Base-by-base conservation (phyloP, 148 eudicot genomes). In the Drosera capensis region DNA sequence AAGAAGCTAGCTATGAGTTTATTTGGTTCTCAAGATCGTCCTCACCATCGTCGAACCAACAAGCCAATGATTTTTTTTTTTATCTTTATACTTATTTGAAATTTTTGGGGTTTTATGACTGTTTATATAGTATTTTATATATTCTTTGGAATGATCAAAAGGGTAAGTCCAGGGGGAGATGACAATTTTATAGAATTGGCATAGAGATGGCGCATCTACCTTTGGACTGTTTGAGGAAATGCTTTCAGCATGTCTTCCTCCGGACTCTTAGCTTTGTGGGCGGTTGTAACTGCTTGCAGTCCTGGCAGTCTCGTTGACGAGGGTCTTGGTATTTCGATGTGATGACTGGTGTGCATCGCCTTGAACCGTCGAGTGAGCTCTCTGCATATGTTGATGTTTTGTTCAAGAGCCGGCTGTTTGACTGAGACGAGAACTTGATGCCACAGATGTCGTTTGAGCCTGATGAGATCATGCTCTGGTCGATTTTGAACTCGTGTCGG, bases 271-370 rank as follows among this genome's bases (percentile, higher is more conserved):
- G 78, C 64, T 71, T 83, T 51, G 78, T 83, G 24, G 37, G 54
- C 46, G 71, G n/a, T 79, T 40, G 66, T 83, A 28, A 68, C 84
- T 20, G 81, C 81, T 49, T 83, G 94, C 63, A 79, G 94, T 63
- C 94, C 71, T 35, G 28, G 66, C 13, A 87, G 94, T 17, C 94
- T 76, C 15, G 76, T 83, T 46, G 77, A 73, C 31, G 74, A 83
- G 56, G 94, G 73, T 23, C 54, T 68, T 29, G 45, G 36, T 65
- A 66, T 38, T 79, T 83, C 54, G 59, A 61, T 44, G 45, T 59
- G 44, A 83, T 83, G 77, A 59, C 71, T 38, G 42, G 62, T 23
- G 25, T 53, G 0, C 69, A 75, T 51, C 42, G 49, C 43, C 40
- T 71, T 54, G 57, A 49, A 45, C 80, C 80, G 17, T 68, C 58